A percentile compares a stretch with the other conserved stretches of the same genome.
Conservation (phyloP, 306 rosid genomes). For the Pterocarpus macrocarpus region DNA sequence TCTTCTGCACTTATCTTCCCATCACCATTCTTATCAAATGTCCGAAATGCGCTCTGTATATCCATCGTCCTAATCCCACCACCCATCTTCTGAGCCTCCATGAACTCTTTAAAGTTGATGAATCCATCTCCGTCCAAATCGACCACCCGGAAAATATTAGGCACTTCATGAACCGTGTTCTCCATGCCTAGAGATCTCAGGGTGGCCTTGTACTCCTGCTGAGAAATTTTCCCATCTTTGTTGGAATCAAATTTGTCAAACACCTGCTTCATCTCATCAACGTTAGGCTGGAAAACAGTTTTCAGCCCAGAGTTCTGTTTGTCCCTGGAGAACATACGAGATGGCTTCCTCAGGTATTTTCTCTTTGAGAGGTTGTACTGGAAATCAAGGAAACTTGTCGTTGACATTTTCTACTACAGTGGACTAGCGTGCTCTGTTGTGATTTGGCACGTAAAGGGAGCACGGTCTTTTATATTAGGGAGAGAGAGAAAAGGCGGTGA, state of each 20-base stretch:
- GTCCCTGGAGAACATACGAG: slow-evolving; percentile 58
- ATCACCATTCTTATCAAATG: slow-evolving; percentile 76
- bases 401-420: slow-evolving; percentile 53
- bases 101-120: slow-evolving; percentile 74
- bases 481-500: slow-evolving; percentile 11
- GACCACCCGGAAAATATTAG: slow-evolving; percentile 67
- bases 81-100: slow-evolving; percentile 74
- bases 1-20: slow-evolving; percentile 92
- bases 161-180: slow-evolving; percentile 62
- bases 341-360: slow-evolving; percentile 69
- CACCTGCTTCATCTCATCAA: slow-evolving; percentile 78
- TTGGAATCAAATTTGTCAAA: slow-evolving; percentile 80
- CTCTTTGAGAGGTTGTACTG: slow-evolving; percentile 74
- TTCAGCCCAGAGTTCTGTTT: slow-evolving; percentile 65
- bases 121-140: slow-evolving; percentile 90
- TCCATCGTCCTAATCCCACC: slow-evolving; percentile 73
- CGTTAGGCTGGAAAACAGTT: slow-evolving; percentile 61
- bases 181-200: slow-evolving; percentile 71
- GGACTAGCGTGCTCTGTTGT: slow-evolving; percentile 39
- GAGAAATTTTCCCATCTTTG: slow-evolving; percentile 81
- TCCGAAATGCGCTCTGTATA: slow-evolving; percentile 68
- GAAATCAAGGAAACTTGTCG: slow-evolving; percentile 74
- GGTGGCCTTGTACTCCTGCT: slow-evolving; percentile 71
- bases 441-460: not conserved
- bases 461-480: slow-evolving; percentile 5